These are phyloP conservation scores for Aspergillus hancockii DNA, from an alignment of 495 filamentous ascomycete genomes.

Conservation along the genomic window DNA sequence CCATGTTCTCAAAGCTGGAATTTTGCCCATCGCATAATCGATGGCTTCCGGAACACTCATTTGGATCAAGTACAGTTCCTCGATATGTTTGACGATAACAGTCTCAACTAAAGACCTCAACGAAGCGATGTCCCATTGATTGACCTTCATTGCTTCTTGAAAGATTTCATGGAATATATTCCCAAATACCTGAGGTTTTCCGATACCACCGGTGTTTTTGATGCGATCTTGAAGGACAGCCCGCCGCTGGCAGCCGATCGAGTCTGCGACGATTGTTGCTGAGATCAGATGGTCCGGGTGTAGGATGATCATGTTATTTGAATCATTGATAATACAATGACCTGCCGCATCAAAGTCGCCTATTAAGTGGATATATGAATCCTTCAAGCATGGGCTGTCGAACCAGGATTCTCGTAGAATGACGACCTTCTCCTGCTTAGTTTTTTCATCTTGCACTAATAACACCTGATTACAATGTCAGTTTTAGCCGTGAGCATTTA, in stretches of 20 bases:
- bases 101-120: conserved; percentile 62
- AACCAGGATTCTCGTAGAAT: conserved; percentile 83
- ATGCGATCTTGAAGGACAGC: conserved; percentile 92
- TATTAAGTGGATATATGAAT: conserved; percentile 80
- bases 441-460: conserved; percentile 71
- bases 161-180: conserved; percentile 92
- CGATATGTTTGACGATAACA: conserved; percentile 70
- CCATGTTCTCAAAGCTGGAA: conserved; percentile 77
- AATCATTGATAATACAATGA: conserved; percentile 73
- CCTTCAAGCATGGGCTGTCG: conserved; percentile 70
- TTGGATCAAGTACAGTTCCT: conserved; percentile 82
- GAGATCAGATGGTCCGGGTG: conserved; percentile 96
- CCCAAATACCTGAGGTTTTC: conserved; percentile 79
- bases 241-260: conserved; percentile 82
- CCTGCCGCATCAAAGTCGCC: conserved; percentile 70
- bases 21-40: conserved; percentile 75
- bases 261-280: conserved; percentile 89
- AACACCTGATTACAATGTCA: conserved; percentile 61
- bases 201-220: conserved; percentile 79
- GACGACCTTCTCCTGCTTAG: conserved; percentile 63
- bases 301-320: conserved; percentile 81
- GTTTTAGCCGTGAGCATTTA: conserved; percentile 7
- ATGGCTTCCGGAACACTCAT: conserved; percentile 70
- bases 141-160: conserved; percentile 82
- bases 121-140: conserved; percentile 73